Conservation (phyloP, 1,284 basidiomycete genomes). For the Trametes pubescens region DNA sequence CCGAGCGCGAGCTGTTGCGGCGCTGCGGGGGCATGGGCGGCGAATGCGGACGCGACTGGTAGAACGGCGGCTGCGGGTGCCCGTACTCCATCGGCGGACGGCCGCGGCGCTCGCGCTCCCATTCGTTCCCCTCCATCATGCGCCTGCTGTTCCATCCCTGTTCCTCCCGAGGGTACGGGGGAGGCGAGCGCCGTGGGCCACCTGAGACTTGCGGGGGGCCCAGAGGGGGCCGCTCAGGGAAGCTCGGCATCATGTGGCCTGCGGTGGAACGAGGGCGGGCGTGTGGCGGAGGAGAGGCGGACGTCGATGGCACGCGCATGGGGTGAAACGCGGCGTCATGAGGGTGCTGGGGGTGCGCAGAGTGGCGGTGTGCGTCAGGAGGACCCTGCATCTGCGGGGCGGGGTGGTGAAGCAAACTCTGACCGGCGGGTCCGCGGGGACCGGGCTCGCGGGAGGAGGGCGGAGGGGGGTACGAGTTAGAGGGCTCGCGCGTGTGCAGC, state of each 20-base stretch:
- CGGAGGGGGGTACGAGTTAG: slow-evolving; percentile 45
- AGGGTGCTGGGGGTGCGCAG: slow-evolving; percentile 50
- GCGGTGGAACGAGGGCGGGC: slow-evolving; percentile 55
- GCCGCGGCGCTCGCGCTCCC: slow-evolving; percentile 50
- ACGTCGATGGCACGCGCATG: slow-evolving; percentile 58
- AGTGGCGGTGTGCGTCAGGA: slow-evolving; percentile 57
- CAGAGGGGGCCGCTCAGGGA: slow-evolving; percentile 55
- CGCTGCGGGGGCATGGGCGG: slow-evolving; percentile 37
- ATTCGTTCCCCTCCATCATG: slow-evolving; percentile 38
- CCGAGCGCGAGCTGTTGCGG: slow-evolving; percentile 43
- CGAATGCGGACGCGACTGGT: slow-evolving; percentile 34
- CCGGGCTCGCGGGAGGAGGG: slow-evolving; percentile 50
- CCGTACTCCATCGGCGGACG: slow-evolving; percentile 41
- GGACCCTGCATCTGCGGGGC: slow-evolving; percentile 60
- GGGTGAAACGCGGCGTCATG: slow-evolving; percentile 61
- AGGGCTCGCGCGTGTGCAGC: slow-evolving; percentile 59
- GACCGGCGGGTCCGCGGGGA: slow-evolving; percentile 58
- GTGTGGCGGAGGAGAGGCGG: slow-evolving; percentile 60
- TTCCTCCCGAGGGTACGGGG: slow-evolving; percentile 67
- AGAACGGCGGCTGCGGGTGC: slow-evolving; percentile 38
- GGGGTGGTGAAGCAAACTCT: slow-evolving; percentile 71
- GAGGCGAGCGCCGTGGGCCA: slow-evolving; percentile 52
- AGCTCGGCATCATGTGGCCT: slow-evolving; percentile 34
- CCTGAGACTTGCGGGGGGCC: slow-evolving; percentile 56
- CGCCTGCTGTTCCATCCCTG: slow-evolving; percentile 63